A percentile compares a stretch with the other conserved stretches of the same genome.
Evolutionary conservation across 1,284 basidiomycete genomes (phyloP).

Genomic region (Termitomyces sp.): DNA sequence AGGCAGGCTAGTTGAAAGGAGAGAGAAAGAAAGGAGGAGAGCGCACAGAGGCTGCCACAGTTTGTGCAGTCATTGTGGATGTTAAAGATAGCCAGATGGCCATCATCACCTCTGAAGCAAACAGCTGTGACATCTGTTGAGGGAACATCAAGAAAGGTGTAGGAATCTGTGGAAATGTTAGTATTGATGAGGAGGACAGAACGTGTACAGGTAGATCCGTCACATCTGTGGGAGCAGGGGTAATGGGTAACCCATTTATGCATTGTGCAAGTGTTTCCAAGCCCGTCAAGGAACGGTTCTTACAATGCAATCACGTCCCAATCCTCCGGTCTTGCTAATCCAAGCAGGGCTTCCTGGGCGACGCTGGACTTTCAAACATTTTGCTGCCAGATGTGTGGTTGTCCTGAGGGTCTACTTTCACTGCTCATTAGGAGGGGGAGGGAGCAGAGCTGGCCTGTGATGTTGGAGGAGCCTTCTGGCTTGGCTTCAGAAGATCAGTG

Average conservation of each 20-base stretch:
- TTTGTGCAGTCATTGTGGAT: conserved; percentile 21
- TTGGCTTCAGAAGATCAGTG: background rate
- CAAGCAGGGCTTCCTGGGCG: conserved; percentile 3
- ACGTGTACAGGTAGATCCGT: conserved; percentile 1
- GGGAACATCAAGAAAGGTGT: conserved; percentile 6
- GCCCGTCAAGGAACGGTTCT: conserved; percentile 22
- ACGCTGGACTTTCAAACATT: conserved; percentile 14
- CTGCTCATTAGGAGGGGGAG: background rate
- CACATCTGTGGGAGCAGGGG: conserved; percentile 9
- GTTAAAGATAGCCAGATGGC: conserved; percentile 23
- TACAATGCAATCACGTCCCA: conserved; percentile 24
- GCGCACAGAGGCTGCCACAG: no score
- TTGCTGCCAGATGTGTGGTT: conserved; percentile 11
- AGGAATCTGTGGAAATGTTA: conserved; percentile 18
- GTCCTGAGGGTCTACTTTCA: background rate
- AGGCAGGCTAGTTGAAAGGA: background rate
- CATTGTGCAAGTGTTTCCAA: conserved; percentile 14
- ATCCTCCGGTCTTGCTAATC: conserved; percentile 1
- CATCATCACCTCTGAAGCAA: conserved; percentile 11
- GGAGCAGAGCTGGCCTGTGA: background rate
- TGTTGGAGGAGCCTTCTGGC: background rate
- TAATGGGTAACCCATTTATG: conserved; percentile 13
- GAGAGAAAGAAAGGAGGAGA: no score
- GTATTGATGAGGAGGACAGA: conserved; percentile 25
- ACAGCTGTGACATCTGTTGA: conserved; percentile 23